Conservation (phyloP, 2,329 filamentous ascomycete genomes). For the Colletotrichum acutatum region DNA sequence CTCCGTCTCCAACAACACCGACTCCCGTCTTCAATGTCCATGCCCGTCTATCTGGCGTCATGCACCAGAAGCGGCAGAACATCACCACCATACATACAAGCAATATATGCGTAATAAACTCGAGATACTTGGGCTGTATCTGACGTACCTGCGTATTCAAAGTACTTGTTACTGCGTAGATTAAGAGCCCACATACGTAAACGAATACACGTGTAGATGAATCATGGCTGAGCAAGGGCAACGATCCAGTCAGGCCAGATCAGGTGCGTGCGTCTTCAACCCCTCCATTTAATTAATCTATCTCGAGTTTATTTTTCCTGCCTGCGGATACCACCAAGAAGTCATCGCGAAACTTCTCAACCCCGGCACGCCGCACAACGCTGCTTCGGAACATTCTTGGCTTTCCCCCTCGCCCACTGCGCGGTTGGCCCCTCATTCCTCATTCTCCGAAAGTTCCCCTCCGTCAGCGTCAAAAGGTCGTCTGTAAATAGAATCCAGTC, state of each 20-base stretch:
- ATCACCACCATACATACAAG: neutral
- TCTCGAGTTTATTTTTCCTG: conserved; percentile 11
- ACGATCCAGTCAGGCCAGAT: neutral
- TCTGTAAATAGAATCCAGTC: conserved; percentile 32
- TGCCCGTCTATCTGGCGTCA: neutral
- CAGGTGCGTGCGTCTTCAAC: neutral
- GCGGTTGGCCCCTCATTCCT: neutral
- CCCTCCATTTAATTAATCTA: neutral
- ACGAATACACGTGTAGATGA: neutral
- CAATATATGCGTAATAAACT: neutral
- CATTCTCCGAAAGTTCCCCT: neutral
- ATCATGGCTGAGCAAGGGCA: neutral
- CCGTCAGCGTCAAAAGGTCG: neutral
- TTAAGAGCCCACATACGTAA: neutral
- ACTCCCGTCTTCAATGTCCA: neutral
- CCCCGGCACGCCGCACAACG: neutral
- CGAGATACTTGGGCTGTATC: neutral
- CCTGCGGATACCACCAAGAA: neutral
- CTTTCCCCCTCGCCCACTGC: neutral
- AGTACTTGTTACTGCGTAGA: no score
- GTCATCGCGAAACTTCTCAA: neutral
- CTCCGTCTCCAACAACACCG: neutral
- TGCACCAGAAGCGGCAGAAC: neutral
- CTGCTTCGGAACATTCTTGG: neutral
- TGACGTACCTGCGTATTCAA: neutral